Percentiles rank a stretch among this genome's conserved stretches.
Evolutionary conservation across 2,329 filamentous ascomycete species (phyloP).

Genomic region (Arthrinium puccinioides): DNA sequence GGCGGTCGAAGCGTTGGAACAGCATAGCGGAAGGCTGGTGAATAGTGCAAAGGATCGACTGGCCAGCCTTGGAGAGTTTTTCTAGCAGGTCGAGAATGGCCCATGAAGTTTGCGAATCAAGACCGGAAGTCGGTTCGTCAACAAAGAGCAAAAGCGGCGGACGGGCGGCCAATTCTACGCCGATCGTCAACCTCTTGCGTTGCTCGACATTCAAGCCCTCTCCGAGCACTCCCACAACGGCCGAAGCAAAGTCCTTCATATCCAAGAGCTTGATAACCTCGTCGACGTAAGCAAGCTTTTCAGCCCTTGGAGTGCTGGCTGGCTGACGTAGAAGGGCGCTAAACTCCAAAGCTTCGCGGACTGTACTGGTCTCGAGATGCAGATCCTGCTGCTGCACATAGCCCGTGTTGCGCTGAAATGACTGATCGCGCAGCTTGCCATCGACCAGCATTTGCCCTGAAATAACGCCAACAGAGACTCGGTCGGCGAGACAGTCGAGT

Average conservation of each 20-base stretch:
- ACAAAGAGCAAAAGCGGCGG: conserved; percentile 65
- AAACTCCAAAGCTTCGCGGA: conserved; percentile 59
- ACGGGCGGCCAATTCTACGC: conserved; percentile 68
- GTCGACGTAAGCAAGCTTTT: conserved; percentile 60
- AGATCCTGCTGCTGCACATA: conserved; percentile 66
- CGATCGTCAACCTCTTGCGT: conserved; percentile 50
- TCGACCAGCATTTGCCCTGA: conserved; percentile 64
- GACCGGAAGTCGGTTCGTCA: conserved; percentile 68
- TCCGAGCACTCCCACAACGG: conserved; percentile 61
- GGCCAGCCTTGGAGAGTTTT: conserved; percentile 43
- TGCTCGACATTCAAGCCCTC: conserved; percentile 39
- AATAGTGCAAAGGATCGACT: conserved; percentile 35
- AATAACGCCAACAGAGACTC: conserved; percentile 65
- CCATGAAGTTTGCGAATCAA: conserved; percentile 68
- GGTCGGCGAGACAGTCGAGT: conserved; percentile 61
- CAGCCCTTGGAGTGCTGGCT: conserved; percentile 42
- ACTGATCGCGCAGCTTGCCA: conserved; percentile 53
- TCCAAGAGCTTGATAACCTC: conserved; percentile 62
- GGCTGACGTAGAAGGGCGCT: conserved; percentile 59
- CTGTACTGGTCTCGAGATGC: conserved; percentile 57
- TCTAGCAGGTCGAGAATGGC: conserved; percentile 62
- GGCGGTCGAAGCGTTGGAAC: conserved; percentile 39
- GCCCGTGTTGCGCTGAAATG: conserved; percentile 62
- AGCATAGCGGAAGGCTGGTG: conserved; percentile 34
- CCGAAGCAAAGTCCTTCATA: conserved; percentile 61